Conservation (phyloP, 495 filamentous ascomycete genomes). For the Podospora pseudocomata region DNA sequence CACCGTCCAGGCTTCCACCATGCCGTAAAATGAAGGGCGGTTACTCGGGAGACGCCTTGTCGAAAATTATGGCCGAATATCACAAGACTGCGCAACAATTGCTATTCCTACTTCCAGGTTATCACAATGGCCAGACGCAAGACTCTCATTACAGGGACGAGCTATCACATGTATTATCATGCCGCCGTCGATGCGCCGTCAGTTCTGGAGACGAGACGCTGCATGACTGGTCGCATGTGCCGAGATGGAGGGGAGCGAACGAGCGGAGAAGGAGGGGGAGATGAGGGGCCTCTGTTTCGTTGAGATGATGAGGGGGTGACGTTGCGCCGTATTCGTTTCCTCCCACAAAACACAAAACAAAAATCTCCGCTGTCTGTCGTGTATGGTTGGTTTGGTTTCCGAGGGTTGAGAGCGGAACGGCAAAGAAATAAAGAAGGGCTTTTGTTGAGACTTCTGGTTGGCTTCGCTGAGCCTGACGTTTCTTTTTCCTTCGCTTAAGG, state of each 20-base stretch:
- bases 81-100: background rate
- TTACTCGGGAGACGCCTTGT: background rate
- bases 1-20: background rate
- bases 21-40: background rate
- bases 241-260: background rate
- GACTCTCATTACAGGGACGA: background rate
- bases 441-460: background rate
- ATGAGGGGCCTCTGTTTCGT: background rate
- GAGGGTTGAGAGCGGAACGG: background rate
- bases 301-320: background rate
- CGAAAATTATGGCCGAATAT: background rate
- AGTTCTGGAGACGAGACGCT: background rate
- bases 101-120: background rate
- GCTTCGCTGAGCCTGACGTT: background rate
- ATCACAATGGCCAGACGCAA: background rate
- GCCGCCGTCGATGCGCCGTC: background rate
- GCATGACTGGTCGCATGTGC: background rate
- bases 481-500: background rate
- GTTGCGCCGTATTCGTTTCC: slow-evolving; percentile 13
- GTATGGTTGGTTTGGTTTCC: background rate
- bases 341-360: background rate
- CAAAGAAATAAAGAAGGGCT: background rate
- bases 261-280: background rate
- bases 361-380: background rate
- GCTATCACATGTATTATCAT: slow-evolving; percentile 2